Base-by-base conservation (phyloP, 176 grass and related monocot species). In the Phoenix dactylifera region DNA sequence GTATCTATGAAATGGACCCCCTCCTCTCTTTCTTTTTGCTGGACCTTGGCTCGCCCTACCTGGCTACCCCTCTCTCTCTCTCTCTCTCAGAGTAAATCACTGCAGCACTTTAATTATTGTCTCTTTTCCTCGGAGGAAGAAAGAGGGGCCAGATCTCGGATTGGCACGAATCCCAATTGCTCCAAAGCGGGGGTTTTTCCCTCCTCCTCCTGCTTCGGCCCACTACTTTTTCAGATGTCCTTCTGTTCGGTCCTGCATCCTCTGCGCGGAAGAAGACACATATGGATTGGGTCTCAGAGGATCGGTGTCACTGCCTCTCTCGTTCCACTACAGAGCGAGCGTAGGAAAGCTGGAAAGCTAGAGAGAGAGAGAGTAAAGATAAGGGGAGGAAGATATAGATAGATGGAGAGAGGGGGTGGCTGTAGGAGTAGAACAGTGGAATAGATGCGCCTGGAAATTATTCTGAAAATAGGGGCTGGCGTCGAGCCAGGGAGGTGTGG, bases 401-500 rank as follows among this genome's bases (percentile, higher is more conserved):
- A 9, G 35, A 39, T 1, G 2, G 35, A 14, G 35, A 14, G 35
- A 6, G 35, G 2, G 32, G 32, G 2, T 35, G 32, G 32, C 1
- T 35, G 7, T 10, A 35, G 10, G 10, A 14, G 35, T 44, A 44
- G 12, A 12, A 7, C 4, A n/a, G 26, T 25, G 67, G 80, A 77
- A 83, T 77, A 77, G 74, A 83, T 77, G 74, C 74, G 80, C 74
- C 74, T 77, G 73, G 66, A 67, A 83, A 88, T 79, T 88, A 91
- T 85, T 92, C 93, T 75, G 16, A 68, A 71, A 81, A 74, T 72
- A 85, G 87, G 84, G 54, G 75, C 78, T 88, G 76, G 54, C 69
- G 72, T 56, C 81, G 72, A 82, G 24, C 77, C 75, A 79, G 72
- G 62, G 74, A 75, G 62, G 56, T 55, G 69, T 86, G 87, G 93